These are phyloP conservation scores for Pythium volutum DNA, from an alignment of 352 stramenopile species.

Conservation along the genomic window DNA sequence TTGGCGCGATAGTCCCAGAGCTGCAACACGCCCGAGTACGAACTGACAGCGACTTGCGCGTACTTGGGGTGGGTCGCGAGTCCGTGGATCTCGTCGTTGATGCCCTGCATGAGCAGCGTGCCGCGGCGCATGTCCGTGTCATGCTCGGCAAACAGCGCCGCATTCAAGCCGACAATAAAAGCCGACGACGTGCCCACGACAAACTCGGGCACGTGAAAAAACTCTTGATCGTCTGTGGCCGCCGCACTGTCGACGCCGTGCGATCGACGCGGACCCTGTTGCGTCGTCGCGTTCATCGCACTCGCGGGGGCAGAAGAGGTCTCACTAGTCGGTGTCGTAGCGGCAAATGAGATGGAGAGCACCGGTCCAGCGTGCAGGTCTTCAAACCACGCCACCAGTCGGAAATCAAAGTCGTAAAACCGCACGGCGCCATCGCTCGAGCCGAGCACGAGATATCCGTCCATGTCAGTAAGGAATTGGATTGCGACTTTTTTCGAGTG, in stretches of 20 bases:
- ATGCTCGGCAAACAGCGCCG: slow-evolving; percentile 81
- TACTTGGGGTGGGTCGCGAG: slow-evolving; percentile 76
- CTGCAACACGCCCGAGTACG: slow-evolving; percentile 82
- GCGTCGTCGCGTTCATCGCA: too few relatives aligned
- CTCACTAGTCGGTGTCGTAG: slow-evolving; percentile 15
- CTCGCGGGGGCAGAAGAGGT: neutral
- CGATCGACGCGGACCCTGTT: slow-evolving; percentile 6
- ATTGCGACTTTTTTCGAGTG: slow-evolving; percentile 50
- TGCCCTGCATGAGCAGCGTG: slow-evolving; percentile 90
- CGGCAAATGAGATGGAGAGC: slow-evolving; percentile 86
- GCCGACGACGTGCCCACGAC: slow-evolving; percentile 83
- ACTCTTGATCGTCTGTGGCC: slow-evolving; percentile 37
- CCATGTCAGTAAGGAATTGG: slow-evolving; percentile 70
- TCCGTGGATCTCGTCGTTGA: slow-evolving; percentile 83
- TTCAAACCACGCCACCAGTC: slow-evolving; percentile 92
- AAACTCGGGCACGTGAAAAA: slow-evolving; percentile 87
- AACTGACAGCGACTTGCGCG: slow-evolving; percentile 75
- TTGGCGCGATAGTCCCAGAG: slow-evolving; percentile 90
- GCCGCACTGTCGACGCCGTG: slow-evolving; percentile 6
- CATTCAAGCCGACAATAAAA: slow-evolving; percentile 86
- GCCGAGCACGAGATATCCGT: slow-evolving; percentile 89
- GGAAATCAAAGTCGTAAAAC: slow-evolving; percentile 93
- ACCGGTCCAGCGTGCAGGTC: slow-evolving; percentile 90
- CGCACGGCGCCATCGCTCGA: slow-evolving; percentile 88
- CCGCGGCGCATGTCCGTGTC: slow-evolving; percentile 81